A percentile compares a stretch with the other conserved stretches of the same genome.
Conservation (phyloP, 192 early-diverging fungal genomes). For the Coemansia sp. region DNA sequence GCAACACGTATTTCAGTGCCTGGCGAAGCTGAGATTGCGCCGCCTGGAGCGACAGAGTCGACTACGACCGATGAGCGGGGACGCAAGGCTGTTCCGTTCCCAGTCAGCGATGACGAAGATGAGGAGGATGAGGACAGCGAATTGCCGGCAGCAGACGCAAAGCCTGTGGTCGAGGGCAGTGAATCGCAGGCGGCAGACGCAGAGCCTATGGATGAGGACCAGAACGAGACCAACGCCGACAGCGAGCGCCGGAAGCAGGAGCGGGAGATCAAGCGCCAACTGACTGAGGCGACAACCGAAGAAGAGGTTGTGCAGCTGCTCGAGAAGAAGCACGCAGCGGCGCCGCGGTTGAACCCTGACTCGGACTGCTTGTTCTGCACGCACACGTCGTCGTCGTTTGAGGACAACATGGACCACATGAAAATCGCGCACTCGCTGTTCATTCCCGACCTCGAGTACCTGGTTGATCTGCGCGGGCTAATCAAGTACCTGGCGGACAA, state of each 20-base stretch:
- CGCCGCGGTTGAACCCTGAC: slow-evolving; percentile 62
- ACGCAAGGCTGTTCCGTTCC: slow-evolving; percentile 41
- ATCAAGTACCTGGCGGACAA: slow-evolving; percentile 93
- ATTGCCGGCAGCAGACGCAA: neutral
- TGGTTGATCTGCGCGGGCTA: slow-evolving; percentile 84
- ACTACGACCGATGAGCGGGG: slow-evolving; percentile 15
- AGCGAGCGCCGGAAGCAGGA: slow-evolving; percentile 32
- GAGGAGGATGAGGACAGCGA: slow-evolving; percentile 30
- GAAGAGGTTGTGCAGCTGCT: slow-evolving; percentile 68
- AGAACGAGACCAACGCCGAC: slow-evolving; percentile 8
- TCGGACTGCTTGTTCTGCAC: slow-evolving; percentile 93
- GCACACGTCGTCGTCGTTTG: slow-evolving; percentile 60
- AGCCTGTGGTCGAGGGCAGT: slow-evolving; percentile 15
- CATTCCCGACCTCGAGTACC: slow-evolving; percentile 93
- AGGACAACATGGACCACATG: slow-evolving; percentile 90
- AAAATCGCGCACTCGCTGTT: slow-evolving; percentile 86
- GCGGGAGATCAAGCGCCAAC: slow-evolving; percentile 44
- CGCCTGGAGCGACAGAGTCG: neutral
- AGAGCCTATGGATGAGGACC: slow-evolving; percentile 3
- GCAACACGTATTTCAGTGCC: neutral
- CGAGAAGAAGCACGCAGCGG: slow-evolving; percentile 75
- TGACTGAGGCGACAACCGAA: slow-evolving; percentile 54
- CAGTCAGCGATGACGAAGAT: slow-evolving; percentile 45
- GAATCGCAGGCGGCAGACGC: neutral
- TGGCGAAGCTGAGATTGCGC: neutral